Evolutionary conservation across 2,329 filamentous ascomycete genomes (phyloP), one percentile per base, ranked within the genome.

Genomic region (Cladophialophora exuberans): DNA sequence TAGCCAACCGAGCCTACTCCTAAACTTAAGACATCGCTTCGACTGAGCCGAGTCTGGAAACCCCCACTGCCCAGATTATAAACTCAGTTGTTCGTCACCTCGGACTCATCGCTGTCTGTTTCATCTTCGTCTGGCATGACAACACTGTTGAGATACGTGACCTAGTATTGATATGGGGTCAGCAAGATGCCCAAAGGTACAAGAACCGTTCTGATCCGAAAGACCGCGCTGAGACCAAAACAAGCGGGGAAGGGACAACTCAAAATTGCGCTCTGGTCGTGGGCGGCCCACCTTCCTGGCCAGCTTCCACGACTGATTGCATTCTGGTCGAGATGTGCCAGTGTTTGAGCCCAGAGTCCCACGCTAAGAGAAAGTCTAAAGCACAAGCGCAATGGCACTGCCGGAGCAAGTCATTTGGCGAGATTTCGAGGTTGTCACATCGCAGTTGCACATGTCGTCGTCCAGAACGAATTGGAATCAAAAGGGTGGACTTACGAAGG

Each of bases 61-160:
- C 35, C 23, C 30, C 41, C 13, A 51, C 26, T n/a, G 25, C 28
- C 36, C 26, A 10, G 41, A 47, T 26, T 42, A 36, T 56, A 18
- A 38, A 25, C 41, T 58, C 52, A 58, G 26, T 55, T 57, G 22
- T 9, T 49, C 54, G 25, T 47, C 55, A 15, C 28, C 4, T 59
- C 56, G 20, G 51, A 47, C 26, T 54, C 60, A 46, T 59, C 54
- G 30, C 46, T 53, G 38, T 46, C 56, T 13, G 60, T 48, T 25
- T 57, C 61, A 44, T 59, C 69, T 69, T 78, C 78, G 66, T 90
- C 88, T 2, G 88, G 87, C 86, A 88, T 88, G 54, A 89, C 85
- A 38, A 88, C 79, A 55, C 78, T 82, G 66, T 90, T 91, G 57
- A 90, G 70, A 70, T 88, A 89, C 25, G 84, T 83, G 49, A 90